phyloP scores from a whole-genome alignment of 495 filamentous ascomycete genomes.

The Penicillium canescens region DNA sequence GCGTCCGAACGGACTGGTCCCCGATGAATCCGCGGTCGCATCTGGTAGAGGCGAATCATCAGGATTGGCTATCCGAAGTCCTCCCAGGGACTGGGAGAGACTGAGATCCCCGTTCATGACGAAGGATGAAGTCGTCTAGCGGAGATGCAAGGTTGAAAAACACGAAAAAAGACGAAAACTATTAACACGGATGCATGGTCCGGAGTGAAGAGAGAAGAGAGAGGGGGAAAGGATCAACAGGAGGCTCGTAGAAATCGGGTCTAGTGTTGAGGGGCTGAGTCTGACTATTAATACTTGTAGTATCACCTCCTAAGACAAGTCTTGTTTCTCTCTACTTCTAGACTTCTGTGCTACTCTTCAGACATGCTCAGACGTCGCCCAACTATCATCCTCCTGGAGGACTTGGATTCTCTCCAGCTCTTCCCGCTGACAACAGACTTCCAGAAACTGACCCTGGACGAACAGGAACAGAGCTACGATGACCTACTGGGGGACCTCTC shows the following conservation, averaged over 20 bases:
- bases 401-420: conserved; percentile 36
- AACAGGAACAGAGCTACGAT: conserved; percentile 7
- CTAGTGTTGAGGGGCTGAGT: conserved; percentile 26
- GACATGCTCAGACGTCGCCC: conserved; percentile 57
- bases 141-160: conserved; percentile 7
- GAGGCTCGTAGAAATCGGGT: conserved; percentile 26
- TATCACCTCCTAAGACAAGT: conserved; percentile 1
- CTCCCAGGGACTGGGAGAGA: conserved; percentile 88
- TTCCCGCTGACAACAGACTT: conserved; percentile 15
- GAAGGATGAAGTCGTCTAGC: conserved; percentile 12
- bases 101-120: conserved; percentile 91
- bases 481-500: conserved; percentile 8
- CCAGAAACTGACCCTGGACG: conserved; percentile 20
- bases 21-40: conserved; percentile 29
- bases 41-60: conserved; percentile 72
- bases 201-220: conserved; percentile 19
- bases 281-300: conserved; percentile 10
- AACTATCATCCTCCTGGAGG: conserved; percentile 53
- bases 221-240: conserved; percentile 26
- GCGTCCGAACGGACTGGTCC: conserved; percentile 23
- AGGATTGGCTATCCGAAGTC: conserved; percentile 95
- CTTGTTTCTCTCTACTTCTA: not conserved
- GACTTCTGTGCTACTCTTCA: conserved; percentile 9
- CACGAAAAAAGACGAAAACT: conserved; percentile 14
- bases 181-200: conserved; percentile 35